Evolutionary conservation across 257 asterid species (phyloP), one percentile per base, ranked within the genome.

Genomic region (Forsythia suspensa): DNA sequence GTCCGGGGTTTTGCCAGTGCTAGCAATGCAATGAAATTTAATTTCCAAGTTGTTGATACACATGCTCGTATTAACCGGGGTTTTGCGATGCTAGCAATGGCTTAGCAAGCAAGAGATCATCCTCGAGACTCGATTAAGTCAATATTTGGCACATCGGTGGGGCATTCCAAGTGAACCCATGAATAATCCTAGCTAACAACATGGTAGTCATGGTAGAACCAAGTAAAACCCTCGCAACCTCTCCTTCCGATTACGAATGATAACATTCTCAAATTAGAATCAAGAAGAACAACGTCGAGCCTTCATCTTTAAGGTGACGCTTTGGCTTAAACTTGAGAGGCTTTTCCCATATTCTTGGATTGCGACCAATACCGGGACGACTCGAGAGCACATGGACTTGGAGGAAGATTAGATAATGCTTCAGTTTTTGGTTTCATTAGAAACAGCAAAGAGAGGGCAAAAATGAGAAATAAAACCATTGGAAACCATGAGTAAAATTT

Each of bases 291-390:
- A 0, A 81, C 80, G 6, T 61, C 0, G 78, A 39, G 21, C 37
- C 61, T 6, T 6, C 8, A 5, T 61, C 29, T 0, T 2, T n/a
- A 0, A 85, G 55, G 76, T 84, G 87, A 71, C 85, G 83, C 21
- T 81, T 83, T 0, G 86, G 85, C 3, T 72, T 79, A 70, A 36
- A 84, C 41, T 8, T 59, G 4, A 78, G 75, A 8, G 78, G 74
- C 16, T 83, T 78, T 4, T 74, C 78, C 89, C 87, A 83, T 52
- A 43, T 74, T 72, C 79, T 83, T 43, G 89, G 85, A 73, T 85
- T 85, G 3, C 82, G 80, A 10, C 86, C 89, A 20, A 82, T 71
- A 13, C 84, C 86, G 0, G 3, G 41, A 9, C 89, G 82, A n/a
- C 82, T 85, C n/a, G 82, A 0, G 0, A 24, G 24, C 24, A 24